Percentiles rank a stretch among this genome's conserved stretches.
Evolutionary conservation across 345 rosid species (phyloP).

Genomic region (Dipteronia sinensis): DNA sequence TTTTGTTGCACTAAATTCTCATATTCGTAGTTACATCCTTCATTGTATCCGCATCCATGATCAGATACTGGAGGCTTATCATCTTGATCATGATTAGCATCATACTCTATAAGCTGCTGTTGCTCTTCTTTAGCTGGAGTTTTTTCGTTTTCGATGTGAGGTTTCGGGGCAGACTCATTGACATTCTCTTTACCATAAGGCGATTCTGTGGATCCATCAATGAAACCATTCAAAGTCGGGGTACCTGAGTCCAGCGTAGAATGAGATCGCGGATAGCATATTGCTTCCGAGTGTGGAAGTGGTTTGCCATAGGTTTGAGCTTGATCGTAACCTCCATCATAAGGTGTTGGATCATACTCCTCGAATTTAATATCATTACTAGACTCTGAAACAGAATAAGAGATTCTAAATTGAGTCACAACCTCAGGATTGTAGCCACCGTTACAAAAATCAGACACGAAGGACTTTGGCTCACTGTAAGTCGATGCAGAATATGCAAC

Average conservation of each 20-base stretch:
- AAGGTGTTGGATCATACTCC: conserved; percentile 83
- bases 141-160: conserved; percentile 29
- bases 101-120: neutral
- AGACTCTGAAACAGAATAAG: conserved; percentile 48
- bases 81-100: conserved; percentile 21
- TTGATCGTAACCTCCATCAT: conserved; percentile 67
- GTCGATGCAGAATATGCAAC: conserved; percentile 50
- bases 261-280: conserved; percentile 51
- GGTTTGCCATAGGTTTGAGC: conserved; percentile 66
- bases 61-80: conserved; percentile 15
- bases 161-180: conserved; percentile 22
- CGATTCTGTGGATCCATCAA: neutral
- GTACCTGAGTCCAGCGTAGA: conserved; percentile 23
- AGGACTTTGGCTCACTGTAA: conserved; percentile 39
- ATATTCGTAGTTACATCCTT: conserved; percentile 18
- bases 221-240: conserved; percentile 23
- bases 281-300: conserved; percentile 55
- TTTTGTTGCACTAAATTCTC: conserved; percentile 40
- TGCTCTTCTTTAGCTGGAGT: conserved; percentile 24
- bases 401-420: conserved; percentile 42
- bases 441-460: conserved; percentile 34
- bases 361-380: conserved; percentile 53
- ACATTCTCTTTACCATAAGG: conserved; percentile 34
- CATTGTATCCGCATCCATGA: conserved; percentile 13
- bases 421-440: conserved; percentile 21